phyloP scores from a whole-genome alignment of 495 filamentous ascomycete species.

The Daldinia vernicosa region DNA sequence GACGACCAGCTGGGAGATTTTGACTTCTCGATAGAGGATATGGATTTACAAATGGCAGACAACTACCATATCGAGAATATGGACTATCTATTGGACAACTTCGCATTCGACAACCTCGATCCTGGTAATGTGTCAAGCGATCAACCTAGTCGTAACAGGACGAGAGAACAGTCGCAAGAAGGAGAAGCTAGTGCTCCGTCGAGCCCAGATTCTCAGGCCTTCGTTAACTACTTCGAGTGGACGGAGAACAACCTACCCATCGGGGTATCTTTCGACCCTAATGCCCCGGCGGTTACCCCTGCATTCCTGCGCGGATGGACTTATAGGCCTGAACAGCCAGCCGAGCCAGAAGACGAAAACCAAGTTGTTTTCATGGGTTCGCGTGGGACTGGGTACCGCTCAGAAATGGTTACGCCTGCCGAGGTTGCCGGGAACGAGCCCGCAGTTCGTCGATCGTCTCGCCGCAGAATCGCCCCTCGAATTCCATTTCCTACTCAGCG shows the following conservation, averaged over 20 bases:
- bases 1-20: background rate
- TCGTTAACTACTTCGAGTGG: slow-evolving; percentile 16
- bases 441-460: slow-evolving; percentile 7
- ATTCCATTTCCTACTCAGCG: slow-evolving; percentile 3
- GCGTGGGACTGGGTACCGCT: background rate
- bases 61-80: background rate
- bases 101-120: background rate
- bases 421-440: background rate
- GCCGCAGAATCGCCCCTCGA: slow-evolving; percentile 9
- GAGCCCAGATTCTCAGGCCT: background rate
- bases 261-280: slow-evolving; percentile 6
- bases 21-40: background rate
- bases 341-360: background rate
- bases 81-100: background rate
- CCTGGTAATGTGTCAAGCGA: background rate
- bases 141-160: background rate
- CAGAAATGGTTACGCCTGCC: background rate
- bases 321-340: background rate
- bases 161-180: background rate
- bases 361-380: background rate
- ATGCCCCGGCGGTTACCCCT: slow-evolving; percentile 8
- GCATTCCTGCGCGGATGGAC: slow-evolving; percentile 15
- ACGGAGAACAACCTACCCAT: slow-evolving; percentile 17
- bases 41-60: background rate
- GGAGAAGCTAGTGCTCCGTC: background rate